Evolutionary conservation across 2,329 filamentous ascomycete genomes (phyloP), one percentile per base, ranked within the genome.

Genomic region (Colletotrichum graminicola): DNA sequence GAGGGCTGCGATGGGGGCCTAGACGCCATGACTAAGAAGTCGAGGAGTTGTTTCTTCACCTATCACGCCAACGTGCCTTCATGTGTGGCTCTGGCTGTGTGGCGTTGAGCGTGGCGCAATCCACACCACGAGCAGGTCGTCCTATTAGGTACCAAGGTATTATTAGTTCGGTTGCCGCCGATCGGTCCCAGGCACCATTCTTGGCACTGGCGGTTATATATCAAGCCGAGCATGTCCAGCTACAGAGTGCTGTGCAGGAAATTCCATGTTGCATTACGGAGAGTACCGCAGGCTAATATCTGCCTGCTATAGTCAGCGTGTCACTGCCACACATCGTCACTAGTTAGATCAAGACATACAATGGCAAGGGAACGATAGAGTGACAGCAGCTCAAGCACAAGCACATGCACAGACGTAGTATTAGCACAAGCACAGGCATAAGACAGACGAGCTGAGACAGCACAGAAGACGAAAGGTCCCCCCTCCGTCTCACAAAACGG

Each of bases 101-200:
- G 66, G 47, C 55, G 32, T 41, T 12, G 2, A 12, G n/a, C 8
- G n/a, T 47, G n/a, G 45, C 45, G 45, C 45, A n/a, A 12, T 18
- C 16, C 5, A 11, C 29, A 29, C 29, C 29, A 29, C 29, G 29
- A 29, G 29, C 29, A 41, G 14, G 39, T 14, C 12, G 18, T 14
- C 11, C 12, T 14, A 4, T 39, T 16, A 16, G 39, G 14, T 41
- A 41, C 1, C 3, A 16, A 41, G 39, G 10, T 39, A 39, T 11
- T 39, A 39, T 11, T 39, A 39, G 34, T 52, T 62, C 56, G 41
- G 36, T 47, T 49, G 36, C 56, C 47, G 65, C 59, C 57, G 68
- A 68, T 71, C 51, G 64, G 59, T 71, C 12, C 23, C 68, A 71
- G 68, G 68, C 54, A 71, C 68, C n/a, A 39, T 59, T 68, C 52